Percentiles rank a stretch among this genome's conserved stretches.
These are phyloP conservation scores for Fusarium agapanthi DNA, from an alignment of 2,329 filamentous ascomycete species.

Conservation along the genomic window DNA sequence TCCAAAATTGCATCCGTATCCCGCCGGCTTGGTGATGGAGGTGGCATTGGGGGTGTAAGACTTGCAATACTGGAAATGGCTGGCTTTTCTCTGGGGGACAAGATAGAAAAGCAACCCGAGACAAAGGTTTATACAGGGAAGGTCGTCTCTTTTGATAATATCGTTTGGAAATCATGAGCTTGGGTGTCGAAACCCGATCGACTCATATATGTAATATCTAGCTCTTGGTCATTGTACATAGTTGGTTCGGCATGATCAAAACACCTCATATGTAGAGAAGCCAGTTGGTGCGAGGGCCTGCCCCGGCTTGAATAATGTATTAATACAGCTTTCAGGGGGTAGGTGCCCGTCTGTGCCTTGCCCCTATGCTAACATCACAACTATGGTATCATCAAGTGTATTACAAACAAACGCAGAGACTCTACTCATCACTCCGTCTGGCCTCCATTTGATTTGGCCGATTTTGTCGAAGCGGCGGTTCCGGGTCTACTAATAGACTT, in stretches of 20 bases:
- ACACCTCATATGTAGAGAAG: background rate
- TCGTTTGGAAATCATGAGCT: constrained; percentile 46
- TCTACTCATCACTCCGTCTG: constrained; percentile 20
- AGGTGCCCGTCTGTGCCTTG: background rate
- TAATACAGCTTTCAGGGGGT: background rate
- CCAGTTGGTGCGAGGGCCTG: background rate
- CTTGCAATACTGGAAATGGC: constrained; percentile 53
- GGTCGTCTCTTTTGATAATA: constrained; percentile 52
- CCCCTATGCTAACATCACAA: background rate
- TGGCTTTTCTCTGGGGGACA: constrained; percentile 45
- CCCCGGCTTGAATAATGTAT: background rate
- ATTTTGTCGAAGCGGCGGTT: constrained; percentile 48
- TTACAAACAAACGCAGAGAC: background rate
- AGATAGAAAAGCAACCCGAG: constrained; percentile 48
- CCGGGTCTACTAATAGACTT: constrained; percentile 53
- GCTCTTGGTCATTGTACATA: background rate
- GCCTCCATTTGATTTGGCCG: constrained; percentile 37
- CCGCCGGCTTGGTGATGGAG: constrained; percentile 46
- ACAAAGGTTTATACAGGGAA: constrained; percentile 48
- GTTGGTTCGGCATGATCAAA: background rate
- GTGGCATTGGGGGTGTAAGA: constrained; percentile 52
- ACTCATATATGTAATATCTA: background rate
- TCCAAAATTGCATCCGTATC: constrained; percentile 47
- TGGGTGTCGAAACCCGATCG: background rate
- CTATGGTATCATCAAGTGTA: constrained; percentile 15